Percentiles rank a stretch among this genome's conserved stretches.
Evolutionary conservation across 1,284 basidiomycete species (phyloP).

Genomic region (Apiotrichum mycotoxinovorans): DNA sequence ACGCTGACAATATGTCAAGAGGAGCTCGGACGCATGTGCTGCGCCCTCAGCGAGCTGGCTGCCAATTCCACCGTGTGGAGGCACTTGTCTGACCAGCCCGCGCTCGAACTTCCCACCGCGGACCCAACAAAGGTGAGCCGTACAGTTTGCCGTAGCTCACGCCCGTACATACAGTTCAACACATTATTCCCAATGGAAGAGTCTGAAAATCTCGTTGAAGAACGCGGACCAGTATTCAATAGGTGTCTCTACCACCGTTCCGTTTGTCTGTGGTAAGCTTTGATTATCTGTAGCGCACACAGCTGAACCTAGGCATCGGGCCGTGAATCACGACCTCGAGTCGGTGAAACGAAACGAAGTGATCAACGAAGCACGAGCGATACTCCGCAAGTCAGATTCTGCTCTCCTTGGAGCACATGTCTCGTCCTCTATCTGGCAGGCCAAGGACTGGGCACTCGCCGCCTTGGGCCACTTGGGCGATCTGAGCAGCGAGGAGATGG

Average conservation of each 20-base stretch:
- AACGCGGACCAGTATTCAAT: slow-evolving; percentile 16
- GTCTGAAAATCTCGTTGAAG: background rate
- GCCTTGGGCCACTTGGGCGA: slow-evolving; percentile 9
- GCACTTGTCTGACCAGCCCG: slow-evolving; percentile 9
- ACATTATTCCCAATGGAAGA: slow-evolving; percentile 27
- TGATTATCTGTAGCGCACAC: background rate
- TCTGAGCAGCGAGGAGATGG: slow-evolving; percentile 3
- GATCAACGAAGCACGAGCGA: background rate
- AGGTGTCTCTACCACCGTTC: slow-evolving; percentile 30
- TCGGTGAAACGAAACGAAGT: background rate
- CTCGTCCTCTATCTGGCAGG: slow-evolving; percentile 22
- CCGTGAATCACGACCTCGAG: slow-evolving; percentile 2
- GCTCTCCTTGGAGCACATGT: background rate
- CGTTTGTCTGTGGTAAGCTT: slow-evolving; percentile 26
- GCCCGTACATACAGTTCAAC: slow-evolving; percentile 20
- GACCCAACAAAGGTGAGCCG: slow-evolving; percentile 23
- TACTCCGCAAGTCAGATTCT: slow-evolving; percentile 5
- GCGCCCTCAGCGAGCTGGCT: slow-evolving; percentile 27
- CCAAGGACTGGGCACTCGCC: slow-evolving; percentile 25
- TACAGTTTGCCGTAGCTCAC: no score
- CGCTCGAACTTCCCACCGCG: slow-evolving; percentile 15
- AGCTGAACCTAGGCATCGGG: slow-evolving; percentile 10
- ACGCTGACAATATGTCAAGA: slow-evolving; percentile 20
- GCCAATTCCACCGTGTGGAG: slow-evolving; percentile 25
- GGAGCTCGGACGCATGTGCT: slow-evolving; percentile 32